phyloP scores from a whole-genome alignment of 495 filamentous ascomycete species.

The Hamigera avellanea region DNA sequence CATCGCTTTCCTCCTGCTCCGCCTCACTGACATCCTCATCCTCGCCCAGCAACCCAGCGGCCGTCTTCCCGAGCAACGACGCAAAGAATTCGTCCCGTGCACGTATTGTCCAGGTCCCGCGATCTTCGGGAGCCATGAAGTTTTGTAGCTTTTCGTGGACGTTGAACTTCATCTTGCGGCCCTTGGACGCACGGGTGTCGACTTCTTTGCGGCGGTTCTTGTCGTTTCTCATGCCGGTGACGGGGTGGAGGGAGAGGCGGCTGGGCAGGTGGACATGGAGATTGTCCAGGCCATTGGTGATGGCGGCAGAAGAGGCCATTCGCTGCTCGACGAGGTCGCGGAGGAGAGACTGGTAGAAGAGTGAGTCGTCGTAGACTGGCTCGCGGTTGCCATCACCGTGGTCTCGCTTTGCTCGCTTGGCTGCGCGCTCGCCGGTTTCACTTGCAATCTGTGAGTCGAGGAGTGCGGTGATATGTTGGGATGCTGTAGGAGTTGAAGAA shows the following conservation, averaged over 20 bases:
- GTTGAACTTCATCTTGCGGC: slow-evolving; percentile 81
- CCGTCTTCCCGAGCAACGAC: slow-evolving; percentile 61
- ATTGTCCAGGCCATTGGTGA: slow-evolving; percentile 32
- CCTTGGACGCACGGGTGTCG: slow-evolving; percentile 92
- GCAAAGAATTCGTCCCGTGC: slow-evolving; percentile 83
- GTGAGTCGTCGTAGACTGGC: slow-evolving; percentile 76
- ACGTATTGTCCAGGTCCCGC: slow-evolving; percentile 60
- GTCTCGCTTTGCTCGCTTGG: slow-evolving; percentile 27
- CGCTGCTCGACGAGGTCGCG: slow-evolving; percentile 87
- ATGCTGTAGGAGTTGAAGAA: too few species aligned
- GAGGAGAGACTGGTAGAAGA: slow-evolving; percentile 85
- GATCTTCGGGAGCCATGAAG: slow-evolving; percentile 91
- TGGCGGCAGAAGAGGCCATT: slow-evolving; percentile 38
- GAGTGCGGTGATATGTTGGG: slow-evolving; percentile 54
- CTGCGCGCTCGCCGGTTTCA: slow-evolving; percentile 53
- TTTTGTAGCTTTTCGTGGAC: slow-evolving; percentile 96
- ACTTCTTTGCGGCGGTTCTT: slow-evolving; percentile 77
- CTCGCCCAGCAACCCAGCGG: slow-evolving; percentile 62
- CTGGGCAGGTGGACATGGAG: slow-evolving; percentile 22
- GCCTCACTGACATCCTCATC: slow-evolving; percentile 35
- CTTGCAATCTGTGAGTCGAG: slow-evolving; percentile 63
- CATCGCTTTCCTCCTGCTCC: slow-evolving; percentile 45
- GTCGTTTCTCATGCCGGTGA: slow-evolving; percentile 63
- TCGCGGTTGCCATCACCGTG: slow-evolving; percentile 6
- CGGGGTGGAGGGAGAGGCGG: slow-evolving; percentile 24